Evolutionary conservation across 2,329 filamentous ascomycete genomes (phyloP), one percentile per base, ranked within the genome.

Genomic region (Pseudopyricularia cyperi): DNA sequence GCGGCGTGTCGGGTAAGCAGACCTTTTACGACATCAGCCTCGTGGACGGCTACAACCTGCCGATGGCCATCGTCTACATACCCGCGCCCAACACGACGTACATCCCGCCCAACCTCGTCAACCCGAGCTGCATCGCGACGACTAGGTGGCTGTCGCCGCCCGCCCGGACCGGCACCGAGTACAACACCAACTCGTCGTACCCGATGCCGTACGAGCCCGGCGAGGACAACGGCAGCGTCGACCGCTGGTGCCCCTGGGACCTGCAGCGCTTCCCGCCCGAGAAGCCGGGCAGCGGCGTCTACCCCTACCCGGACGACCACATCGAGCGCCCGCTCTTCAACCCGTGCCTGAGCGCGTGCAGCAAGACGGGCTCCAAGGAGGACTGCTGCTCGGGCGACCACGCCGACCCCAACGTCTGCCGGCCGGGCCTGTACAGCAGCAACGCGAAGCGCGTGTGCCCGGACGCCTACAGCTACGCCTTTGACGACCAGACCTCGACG

Each of bases 21-120:
- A 85, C 82, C 9, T 93, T 88, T 64, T 91, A 90, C 68, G 87
- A 93, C 65, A 87, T 93, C 56, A 89, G 85, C 39, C 73, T 91
- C 3, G 87, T 93, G 22, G 87, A 93, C 62, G 87, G 87, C 48
- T 91, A 91, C 74, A 91, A 91, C 62, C 67, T 91, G 1, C 85
- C 85, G 2, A 63, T 90, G 55, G 83, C 79, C 30, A 78, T 80
- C 61, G 71, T 74, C 52, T 77, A 81, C 58, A 71, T 79, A 26
- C 76, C 78, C 3, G 76, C 82, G 22, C 73, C 76, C 52, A 82
- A 86, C 58, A 74, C 76, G 7, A 74, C 72, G 1, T 75, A 85
- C 52, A 82, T 90, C 54, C 84, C 86, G 12, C 83, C 85, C 8
- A 89, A 89, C 60, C 73, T 88, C 22, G 86, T 83, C 50, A 90